Evolutionary conservation across 495 filamentous ascomycete genomes (phyloP).

Genomic region (Apiosordaria backusii): DNA sequence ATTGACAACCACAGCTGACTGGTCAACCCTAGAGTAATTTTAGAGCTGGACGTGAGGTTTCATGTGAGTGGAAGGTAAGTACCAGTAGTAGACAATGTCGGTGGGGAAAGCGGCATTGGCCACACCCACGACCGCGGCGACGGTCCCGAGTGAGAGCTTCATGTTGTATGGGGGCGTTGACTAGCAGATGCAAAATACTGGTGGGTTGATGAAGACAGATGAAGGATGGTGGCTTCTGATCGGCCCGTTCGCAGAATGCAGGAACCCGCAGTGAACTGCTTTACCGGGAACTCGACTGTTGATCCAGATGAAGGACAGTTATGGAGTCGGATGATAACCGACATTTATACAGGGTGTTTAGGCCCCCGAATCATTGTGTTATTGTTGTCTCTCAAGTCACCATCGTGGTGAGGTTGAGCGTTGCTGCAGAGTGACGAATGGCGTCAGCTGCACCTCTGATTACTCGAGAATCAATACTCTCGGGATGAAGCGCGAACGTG

Average conservation of each 20-base stretch:
- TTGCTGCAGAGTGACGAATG: conserved; percentile 7
- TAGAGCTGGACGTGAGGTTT: neutral
- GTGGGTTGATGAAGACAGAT: neutral
- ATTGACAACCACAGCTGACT: conserved; percentile 32
- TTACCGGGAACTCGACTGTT: neutral
- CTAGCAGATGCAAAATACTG: neutral
- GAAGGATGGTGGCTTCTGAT: neutral
- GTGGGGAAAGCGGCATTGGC: conserved; percentile 31
- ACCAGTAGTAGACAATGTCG: conserved; percentile 41
- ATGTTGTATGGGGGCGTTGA: conserved; percentile 7
- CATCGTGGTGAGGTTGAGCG: neutral
- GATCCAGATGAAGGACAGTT: neutral
- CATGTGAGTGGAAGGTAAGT: neutral
- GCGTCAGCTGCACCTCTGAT: conserved; percentile 15
- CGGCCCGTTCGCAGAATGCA: conserved; percentile 7
- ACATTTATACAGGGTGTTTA: neutral
- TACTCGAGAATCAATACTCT: neutral
- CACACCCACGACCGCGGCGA: conserved; percentile 14
- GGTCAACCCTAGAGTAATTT: conserved; percentile 26
- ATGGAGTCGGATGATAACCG: neutral
- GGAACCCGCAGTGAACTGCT: conserved; percentile 11
- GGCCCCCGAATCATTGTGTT: neutral
- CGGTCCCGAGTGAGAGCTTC: conserved; percentile 15
- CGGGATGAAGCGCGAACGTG: neutral
- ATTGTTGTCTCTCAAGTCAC: neutral